phyloP scores from a whole-genome alignment of 2,329 filamentous ascomycete species.

The Aspergillus neotritici region DNA sequence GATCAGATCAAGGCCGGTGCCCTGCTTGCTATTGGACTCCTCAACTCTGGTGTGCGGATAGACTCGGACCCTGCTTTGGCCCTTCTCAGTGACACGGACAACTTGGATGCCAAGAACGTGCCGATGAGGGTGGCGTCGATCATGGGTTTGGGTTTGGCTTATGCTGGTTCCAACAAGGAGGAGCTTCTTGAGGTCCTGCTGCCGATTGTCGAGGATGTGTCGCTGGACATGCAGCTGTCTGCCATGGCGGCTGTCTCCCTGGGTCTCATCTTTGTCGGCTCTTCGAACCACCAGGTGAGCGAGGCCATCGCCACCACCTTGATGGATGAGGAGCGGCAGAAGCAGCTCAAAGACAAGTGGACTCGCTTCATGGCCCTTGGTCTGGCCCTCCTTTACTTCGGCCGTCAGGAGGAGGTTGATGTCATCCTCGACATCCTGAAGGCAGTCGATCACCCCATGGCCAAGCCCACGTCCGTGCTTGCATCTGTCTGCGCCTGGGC shows the following conservation, averaged over 20 bases:
- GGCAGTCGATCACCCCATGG: slow-evolving; percentile 94
- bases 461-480: slow-evolving; percentile 88
- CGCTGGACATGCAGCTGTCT: slow-evolving; percentile 86
- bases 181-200: slow-evolving; percentile 79
- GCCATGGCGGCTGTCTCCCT: slow-evolving; percentile 91
- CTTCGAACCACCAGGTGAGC: slow-evolving; percentile 82
- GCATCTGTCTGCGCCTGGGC: slow-evolving; percentile 98
- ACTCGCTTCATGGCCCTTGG: slow-evolving; percentile 93
- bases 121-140: slow-evolving; percentile 77
- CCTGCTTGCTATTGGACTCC: slow-evolving; percentile 86
- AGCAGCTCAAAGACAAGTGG: slow-evolving; percentile 96
- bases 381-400: slow-evolving; percentile 89
- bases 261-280: slow-evolving; percentile 87
- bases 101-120: slow-evolving; percentile 71
- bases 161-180: slow-evolving; percentile 89
- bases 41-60: slow-evolving; percentile 84
- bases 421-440: slow-evolving; percentile 95
- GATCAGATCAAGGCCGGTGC: slow-evolving; percentile 85
- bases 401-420: slow-evolving; percentile 96
- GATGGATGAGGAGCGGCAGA: slow-evolving; percentile 85
- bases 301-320: slow-evolving; percentile 88
- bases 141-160: slow-evolving; percentile 92
- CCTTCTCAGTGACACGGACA: slow-evolving; percentile 72
- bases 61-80: slow-evolving; percentile 89
- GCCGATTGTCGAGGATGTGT: slow-evolving; percentile 79